These are phyloP conservation scores for Quillaja saponaria DNA, from an alignment of 306 rosid genomes.

Conservation along the genomic window DNA sequence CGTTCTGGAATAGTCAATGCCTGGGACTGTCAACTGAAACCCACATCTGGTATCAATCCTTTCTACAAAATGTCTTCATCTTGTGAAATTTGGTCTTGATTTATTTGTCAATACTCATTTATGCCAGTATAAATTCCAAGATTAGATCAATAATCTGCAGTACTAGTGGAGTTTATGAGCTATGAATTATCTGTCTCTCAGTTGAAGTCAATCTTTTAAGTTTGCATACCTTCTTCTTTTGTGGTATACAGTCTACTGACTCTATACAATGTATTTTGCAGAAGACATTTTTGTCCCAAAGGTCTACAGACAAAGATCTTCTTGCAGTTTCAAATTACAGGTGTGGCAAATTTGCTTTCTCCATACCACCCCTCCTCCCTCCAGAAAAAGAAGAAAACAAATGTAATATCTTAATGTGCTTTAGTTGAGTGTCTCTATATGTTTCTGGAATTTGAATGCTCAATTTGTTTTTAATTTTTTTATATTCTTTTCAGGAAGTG, in stretches of 20 bases:
- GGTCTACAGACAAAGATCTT: constrained; percentile 40
- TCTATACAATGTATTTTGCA: constrained; percentile 31
- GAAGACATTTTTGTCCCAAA: constrained; percentile 38
- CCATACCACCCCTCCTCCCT: not conserved
- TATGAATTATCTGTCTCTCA: not conserved
- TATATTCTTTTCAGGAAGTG: constrained; percentile 50
- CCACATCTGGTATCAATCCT: constrained; percentile 46
- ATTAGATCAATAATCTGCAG: not conserved
- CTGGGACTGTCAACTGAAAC: constrained; percentile 39
- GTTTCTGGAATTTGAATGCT: not conserved
- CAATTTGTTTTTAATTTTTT: not conserved
- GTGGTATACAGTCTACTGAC: not conserved
- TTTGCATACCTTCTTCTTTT: too few species aligned
- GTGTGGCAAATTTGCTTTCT: constrained; percentile 40
- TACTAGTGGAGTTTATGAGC: too few species aligned
- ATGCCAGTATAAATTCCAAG: not conserved
- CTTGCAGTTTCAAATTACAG: constrained; percentile 60
- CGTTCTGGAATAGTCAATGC: constrained; percentile 32
- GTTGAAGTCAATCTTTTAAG: constrained; percentile 4
- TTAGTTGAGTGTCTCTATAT: not conserved
- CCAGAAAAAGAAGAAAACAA: not conserved
- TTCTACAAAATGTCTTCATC: constrained; percentile 17
- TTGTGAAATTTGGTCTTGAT: constrained; percentile 9
- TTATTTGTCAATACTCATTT: too few species aligned
- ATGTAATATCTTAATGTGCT: not conserved